phyloP scores from a whole-genome alignment of 2,329 filamentous ascomycete genomes.

The Fusarium pseudograminearum region DNA sequence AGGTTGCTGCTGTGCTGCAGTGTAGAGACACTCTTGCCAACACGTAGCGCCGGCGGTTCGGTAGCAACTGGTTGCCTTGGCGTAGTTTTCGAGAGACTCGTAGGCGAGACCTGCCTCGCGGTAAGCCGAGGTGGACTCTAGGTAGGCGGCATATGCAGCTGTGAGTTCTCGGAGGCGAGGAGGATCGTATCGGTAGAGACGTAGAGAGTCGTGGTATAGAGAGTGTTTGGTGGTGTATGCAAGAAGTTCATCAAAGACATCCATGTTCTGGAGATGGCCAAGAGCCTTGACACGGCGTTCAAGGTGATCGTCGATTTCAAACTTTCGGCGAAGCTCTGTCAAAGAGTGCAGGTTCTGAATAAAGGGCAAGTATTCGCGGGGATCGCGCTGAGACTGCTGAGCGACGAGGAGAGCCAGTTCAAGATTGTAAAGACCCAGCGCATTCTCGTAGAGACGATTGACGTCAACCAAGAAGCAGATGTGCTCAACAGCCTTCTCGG shows the following conservation, averaged over 20 bases:
- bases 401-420: conserved; percentile 91
- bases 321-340: conserved; percentile 76
- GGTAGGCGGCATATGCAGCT: conserved; percentile 80
- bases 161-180: conserved; percentile 76
- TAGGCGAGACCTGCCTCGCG: conserved; percentile 91
- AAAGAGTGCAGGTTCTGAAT: conserved; percentile 87
- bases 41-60: conserved; percentile 78
- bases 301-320: conserved; percentile 90
- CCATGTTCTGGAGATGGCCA: conserved; percentile 77
- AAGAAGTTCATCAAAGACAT: conserved; percentile 81
- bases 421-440: conserved; percentile 90
- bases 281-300: conserved; percentile 82
- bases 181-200: conserved; percentile 85
- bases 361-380: conserved; percentile 94
- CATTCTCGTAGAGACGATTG: conserved; percentile 89
- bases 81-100: conserved; percentile 83
- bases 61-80: conserved; percentile 84
- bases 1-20: conserved; percentile 74
- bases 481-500: conserved; percentile 92
- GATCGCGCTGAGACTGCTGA: conserved; percentile 95
- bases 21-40: conserved; percentile 92
- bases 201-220: conserved; percentile 82
- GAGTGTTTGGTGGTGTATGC: conserved; percentile 82
- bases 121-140: conserved; percentile 80
- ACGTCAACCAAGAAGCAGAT: conserved; percentile 98